A percentile compares a stretch with the other conserved stretches of the same genome.
These are phyloP conservation scores for Daucus carota DNA, from an alignment of 129 eudicot species.

Conservation along the genomic window DNA sequence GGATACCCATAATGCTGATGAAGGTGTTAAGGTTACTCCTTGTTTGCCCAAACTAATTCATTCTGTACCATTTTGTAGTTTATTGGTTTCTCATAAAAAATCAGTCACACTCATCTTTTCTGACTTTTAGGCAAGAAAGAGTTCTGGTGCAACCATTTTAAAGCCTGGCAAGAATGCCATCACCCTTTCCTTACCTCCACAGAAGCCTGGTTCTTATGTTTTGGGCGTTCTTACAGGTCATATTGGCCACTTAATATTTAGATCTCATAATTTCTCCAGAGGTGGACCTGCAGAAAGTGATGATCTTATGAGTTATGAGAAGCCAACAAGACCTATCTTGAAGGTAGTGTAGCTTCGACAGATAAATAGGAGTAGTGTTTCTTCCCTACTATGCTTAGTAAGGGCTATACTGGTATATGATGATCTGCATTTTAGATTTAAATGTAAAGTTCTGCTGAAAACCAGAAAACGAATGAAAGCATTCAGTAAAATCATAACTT, in stretches of 20 bases:
- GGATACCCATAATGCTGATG: conserved; percentile 79
- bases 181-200: conserved; percentile 75
- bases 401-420: background rate
- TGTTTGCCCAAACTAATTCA: conserved; percentile 5
- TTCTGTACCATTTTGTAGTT: conserved; percentile 1
- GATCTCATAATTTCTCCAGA: conserved; percentile 94
- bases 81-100: conserved; percentile 10
- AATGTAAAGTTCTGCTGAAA: background rate
- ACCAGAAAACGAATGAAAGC: background rate
- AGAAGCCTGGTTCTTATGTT: conserved; percentile 91
- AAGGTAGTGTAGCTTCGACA: conserved; percentile 40
- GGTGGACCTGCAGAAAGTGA: conserved; percentile 92
- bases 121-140: conserved; percentile 56
- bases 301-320: conserved; percentile 92
- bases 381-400: background rate
- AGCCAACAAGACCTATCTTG: conserved; percentile 81
- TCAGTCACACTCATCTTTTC: conserved; percentile 11
- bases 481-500: background rate
- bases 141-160: conserved; percentile 61
- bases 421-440: background rate
- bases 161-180: conserved; percentile 73
- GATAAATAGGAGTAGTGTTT: background rate
- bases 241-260: conserved; percentile 87
- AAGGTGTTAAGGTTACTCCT: conserved; percentile 62
- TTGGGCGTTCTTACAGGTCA: conserved; percentile 93